Evolutionary conservation across 1,284 basidiomycete species (phyloP).

Genomic region (Puccinia brachypodii): DNA sequence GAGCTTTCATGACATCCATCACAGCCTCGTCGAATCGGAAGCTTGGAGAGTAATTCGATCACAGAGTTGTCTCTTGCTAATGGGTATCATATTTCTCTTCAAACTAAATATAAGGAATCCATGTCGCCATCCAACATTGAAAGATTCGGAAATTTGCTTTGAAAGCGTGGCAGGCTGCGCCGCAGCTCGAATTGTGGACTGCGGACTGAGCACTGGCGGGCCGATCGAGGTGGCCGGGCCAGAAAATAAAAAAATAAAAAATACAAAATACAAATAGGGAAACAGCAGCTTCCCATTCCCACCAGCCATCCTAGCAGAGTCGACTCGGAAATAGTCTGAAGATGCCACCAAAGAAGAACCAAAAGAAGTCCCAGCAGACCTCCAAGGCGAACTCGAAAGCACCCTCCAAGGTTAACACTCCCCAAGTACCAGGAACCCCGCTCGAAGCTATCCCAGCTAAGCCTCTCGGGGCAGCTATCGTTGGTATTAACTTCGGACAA

Average conservation of each 20-base stretch:
- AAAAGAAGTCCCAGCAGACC: slow-evolving; percentile 43
- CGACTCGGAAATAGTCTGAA: not conserved
- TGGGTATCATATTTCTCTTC: no score
- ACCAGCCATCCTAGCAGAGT: not conserved
- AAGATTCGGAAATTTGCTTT: no score
- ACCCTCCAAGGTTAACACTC: slow-evolving; percentile 42
- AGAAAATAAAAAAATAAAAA: not conserved
- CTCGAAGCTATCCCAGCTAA: slow-evolving; percentile 27
- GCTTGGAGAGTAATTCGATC: no score
- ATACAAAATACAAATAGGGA: no score
- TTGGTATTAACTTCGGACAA: slow-evolving; percentile 98
- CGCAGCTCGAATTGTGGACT: not conserved
- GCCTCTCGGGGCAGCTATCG: slow-evolving; percentile 56
- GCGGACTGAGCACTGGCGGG: not conserved
- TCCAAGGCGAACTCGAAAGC: slow-evolving; percentile 42
- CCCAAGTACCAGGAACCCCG: slow-evolving; percentile 43
- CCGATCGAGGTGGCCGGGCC: not conserved
- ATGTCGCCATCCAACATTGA: no score
- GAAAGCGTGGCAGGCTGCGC: no score
- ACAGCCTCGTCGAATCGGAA: no score
- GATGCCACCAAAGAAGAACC: slow-evolving; percentile 47
- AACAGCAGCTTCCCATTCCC: not conserved
- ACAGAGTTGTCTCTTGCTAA: no score
- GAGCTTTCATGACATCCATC: no score
- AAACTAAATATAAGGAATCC: no score